Evolutionary conservation across 2,329 filamentous ascomycete species (phyloP).

Genomic region (Hypomyces rosellus): DNA sequence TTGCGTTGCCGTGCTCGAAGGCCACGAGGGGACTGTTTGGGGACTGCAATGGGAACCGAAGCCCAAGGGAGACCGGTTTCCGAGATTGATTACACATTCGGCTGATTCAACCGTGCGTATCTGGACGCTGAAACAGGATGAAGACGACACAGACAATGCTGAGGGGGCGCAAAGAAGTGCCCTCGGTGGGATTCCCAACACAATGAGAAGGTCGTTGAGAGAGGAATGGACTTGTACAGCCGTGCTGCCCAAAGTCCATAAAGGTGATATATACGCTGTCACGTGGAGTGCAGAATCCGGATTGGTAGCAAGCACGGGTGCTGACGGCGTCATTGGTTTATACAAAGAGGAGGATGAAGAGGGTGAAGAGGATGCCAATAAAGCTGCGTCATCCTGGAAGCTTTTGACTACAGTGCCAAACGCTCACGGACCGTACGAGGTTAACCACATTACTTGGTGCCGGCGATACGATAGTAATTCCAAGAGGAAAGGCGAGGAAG

Average conservation of each 20-base stretch:
- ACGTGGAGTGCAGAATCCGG: slow-evolving; percentile 76
- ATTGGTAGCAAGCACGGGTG: slow-evolving; percentile 78
- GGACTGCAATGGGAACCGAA: slow-evolving; percentile 64
- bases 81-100: slow-evolving; percentile 72
- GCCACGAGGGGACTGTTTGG: slow-evolving; percentile 86
- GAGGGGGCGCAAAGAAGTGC: slow-evolving; percentile 28
- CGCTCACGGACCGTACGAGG: slow-evolving; percentile 85
- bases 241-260: slow-evolving; percentile 68
- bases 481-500: slow-evolving; percentile 55
- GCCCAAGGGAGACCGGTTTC: slow-evolving; percentile 38
- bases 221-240: slow-evolving; percentile 81
- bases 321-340: slow-evolving; percentile 74
- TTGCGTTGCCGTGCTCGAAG: slow-evolving; percentile 74
- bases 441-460: slow-evolving; percentile 91
- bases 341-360: slow-evolving; percentile 56
- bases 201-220: slow-evolving; percentile 69
- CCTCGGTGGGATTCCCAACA: slow-evolving; percentile 71
- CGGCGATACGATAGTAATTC: slow-evolving; percentile 62
- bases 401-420: slow-evolving; percentile 62
- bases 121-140: slow-evolving; percentile 62
- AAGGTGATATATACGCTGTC: slow-evolving; percentile 75
- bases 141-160: slow-evolving; percentile 35
- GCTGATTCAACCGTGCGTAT: slow-evolving; percentile 75
- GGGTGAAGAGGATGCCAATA: slow-evolving; percentile 11
- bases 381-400: slow-evolving; percentile 47